These are phyloP conservation scores for Citrullus mucosospermus DNA, from an alignment of 306 rosid genomes.

Conservation along the genomic window DNA sequence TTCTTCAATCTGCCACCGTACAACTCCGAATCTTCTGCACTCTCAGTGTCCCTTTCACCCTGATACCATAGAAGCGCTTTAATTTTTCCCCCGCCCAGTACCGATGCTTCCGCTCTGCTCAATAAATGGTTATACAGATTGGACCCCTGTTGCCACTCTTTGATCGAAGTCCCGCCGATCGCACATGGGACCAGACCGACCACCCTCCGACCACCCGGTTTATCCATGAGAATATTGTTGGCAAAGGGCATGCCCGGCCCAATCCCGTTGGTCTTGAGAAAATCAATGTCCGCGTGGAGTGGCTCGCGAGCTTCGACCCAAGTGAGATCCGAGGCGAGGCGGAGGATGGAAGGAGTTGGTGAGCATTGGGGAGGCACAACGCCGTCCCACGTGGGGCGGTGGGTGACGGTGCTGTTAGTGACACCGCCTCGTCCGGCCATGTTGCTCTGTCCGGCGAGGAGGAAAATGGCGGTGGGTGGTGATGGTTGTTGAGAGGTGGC, in stretches of 20 bases:
- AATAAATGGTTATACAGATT: constrained; percentile 44
- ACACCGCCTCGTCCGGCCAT: constrained; percentile 95
- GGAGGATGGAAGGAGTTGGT: constrained; percentile 28
- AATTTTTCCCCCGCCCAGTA: constrained; percentile 24
- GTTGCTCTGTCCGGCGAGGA: constrained; percentile 96
- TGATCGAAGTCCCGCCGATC: constrained; percentile 28
- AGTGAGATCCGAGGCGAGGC: constrained; percentile 27
- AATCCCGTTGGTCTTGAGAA: constrained; percentile 14
- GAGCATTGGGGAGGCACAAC: constrained; percentile 36
- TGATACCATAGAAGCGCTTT: constrained; percentile 67
- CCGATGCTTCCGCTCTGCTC: constrained; percentile 32
- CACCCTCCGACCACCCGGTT: not conserved
- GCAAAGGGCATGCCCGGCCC: constrained; percentile 40
- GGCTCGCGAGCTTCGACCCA: constrained; percentile 78
- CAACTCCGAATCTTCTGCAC: constrained; percentile 24
- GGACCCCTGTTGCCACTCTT: constrained; percentile 25
- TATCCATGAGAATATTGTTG: constrained; percentile 8
- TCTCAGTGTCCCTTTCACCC: constrained; percentile 57
- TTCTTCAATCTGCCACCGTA: constrained; percentile 29
- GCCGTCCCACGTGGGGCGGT: constrained; percentile 44
- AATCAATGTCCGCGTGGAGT: constrained; percentile 42
- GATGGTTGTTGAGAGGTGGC: not conserved
- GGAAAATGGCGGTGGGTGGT: constrained; percentile 24
- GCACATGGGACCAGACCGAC: constrained; percentile 37
- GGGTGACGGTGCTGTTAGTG: constrained; percentile 10